A percentile compares a stretch with the other conserved stretches of the same genome.
phyloP scores from a whole-genome alignment of 352 stramenopile species.

The Globisporangium takayamanum region DNA sequence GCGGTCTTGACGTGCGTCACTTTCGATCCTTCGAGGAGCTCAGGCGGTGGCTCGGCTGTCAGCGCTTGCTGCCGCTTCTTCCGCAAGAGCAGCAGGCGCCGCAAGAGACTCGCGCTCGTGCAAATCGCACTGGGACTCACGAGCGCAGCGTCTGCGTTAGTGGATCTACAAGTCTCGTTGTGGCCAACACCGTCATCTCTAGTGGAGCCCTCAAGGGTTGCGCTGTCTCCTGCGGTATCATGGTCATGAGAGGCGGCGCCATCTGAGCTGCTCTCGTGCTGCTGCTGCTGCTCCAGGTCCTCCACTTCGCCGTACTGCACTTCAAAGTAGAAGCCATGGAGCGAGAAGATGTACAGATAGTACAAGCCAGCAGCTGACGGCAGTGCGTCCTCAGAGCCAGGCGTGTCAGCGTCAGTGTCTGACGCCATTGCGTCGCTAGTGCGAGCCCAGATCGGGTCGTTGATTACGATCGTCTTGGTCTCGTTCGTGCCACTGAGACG shows the following conservation, averaged over 20 bases:
- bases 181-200: background rate
- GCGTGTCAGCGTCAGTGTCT: background rate
- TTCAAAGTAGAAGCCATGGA: constrained; percentile 37
- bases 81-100: constrained; percentile 30
- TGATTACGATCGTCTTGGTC: background rate
- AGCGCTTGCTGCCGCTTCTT: constrained; percentile 25
- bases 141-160: too few species aligned
- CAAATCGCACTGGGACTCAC: background rate
- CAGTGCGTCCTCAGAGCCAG: background rate
- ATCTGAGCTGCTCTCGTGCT: too few species aligned
- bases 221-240: background rate
- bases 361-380: constrained; percentile 14
- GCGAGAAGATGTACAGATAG: constrained; percentile 30
- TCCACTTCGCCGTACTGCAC: constrained; percentile 13
- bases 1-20: constrained; percentile 23
- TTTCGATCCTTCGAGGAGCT: constrained; percentile 29
- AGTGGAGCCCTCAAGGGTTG: too few species aligned
- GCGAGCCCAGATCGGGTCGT: background rate
- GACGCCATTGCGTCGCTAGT: background rate
- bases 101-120: constrained; percentile 22
- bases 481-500: background rate
- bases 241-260: background rate
- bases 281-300: background rate
- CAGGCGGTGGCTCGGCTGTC: constrained; percentile 19
- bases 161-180: background rate